Evolutionary conservation across 2,329 filamentous ascomycete species (phyloP), one percentile per base, ranked within the genome.

Genomic region (Boeremia lycopersici): DNA sequence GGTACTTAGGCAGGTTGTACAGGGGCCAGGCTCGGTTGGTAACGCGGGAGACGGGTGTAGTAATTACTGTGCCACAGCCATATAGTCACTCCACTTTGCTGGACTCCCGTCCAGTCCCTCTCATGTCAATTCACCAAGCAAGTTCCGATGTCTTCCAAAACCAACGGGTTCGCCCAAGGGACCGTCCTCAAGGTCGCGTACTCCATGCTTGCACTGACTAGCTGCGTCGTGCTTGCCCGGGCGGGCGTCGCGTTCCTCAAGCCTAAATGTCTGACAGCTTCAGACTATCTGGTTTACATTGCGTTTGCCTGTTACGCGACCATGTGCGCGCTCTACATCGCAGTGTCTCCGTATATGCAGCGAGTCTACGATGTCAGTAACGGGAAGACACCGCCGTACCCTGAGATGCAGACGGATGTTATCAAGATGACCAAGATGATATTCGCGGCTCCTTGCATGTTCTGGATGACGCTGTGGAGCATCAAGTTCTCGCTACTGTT

Each of bases 241-340:
- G 40, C 52, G 12, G 51, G 48, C 11, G 48, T 62, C 42, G 48
- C 50, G 12, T 12, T 62, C 4, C 9, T 56, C 8, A 47, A 17
- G 7, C 52, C 48, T 7, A 56, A 48, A 23, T 42, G 28, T 6
- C 17, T 58, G 7, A 56, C 42, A 25, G 46, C 35, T 7, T 56
- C 54, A 2, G 57, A 62, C 19, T 50, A 33, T 17, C 58, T 73
- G 13, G 57, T 73, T 10, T 49, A 67, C 12, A 11, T 67, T 8
- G 61, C 64, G 3, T 57, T 62, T 26, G 63, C 67, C 23, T 73
- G 74, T 50, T 61, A 74, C 52, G 38, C 60, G 10, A 53, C 48
- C 4, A 58, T 62, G 29, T 59, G 62, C 36, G 46, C 51, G 15
- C 42, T 76, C 26, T 47, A 47, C 15, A 34, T 34, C 15, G 31